phyloP scores from a whole-genome alignment of 2,329 filamentous ascomycete species.

The Colletotrichum australisinense region DNA sequence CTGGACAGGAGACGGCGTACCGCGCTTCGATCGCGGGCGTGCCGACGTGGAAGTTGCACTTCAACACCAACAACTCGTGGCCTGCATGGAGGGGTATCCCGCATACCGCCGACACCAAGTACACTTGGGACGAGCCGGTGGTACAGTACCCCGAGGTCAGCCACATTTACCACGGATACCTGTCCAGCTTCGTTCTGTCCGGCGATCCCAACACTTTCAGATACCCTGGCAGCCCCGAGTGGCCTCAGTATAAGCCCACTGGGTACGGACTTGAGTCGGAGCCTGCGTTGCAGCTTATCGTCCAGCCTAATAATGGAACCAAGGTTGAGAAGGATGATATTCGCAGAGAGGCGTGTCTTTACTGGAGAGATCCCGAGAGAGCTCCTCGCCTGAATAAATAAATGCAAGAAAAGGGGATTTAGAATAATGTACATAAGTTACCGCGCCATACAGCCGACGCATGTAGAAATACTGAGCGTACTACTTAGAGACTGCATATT shows the following conservation, averaged over 20 bases:
- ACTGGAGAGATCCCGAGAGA: conserved; percentile 49
- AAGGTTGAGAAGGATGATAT: conserved; percentile 47
- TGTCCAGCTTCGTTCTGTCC: conserved; percentile 77
- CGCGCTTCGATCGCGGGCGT: conserved; percentile 74
- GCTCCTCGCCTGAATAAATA: conserved; percentile 49
- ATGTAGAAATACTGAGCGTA: too few species aligned
- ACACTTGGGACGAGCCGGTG: conserved; percentile 49
- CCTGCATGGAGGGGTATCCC: conserved; percentile 70
- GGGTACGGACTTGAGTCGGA: conserved; percentile 40
- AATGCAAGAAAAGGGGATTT: not conserved
- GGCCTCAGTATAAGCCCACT: conserved; percentile 41
- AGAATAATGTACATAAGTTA: not conserved
- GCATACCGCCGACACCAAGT: conserved; percentile 49
- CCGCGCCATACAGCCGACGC: not conserved
- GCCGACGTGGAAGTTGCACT: conserved; percentile 81
- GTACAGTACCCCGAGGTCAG: conserved; percentile 50
- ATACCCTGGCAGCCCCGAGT: conserved; percentile 35
- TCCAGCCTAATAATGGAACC: conserved; percentile 44
- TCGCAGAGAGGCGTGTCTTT: conserved; percentile 46
- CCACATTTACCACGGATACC: conserved; percentile 64
- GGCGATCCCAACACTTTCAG: conserved; percentile 73
- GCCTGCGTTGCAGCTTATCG: conserved; percentile 45
- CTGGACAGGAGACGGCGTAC: conserved; percentile 59
- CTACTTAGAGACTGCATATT: too few species aligned
- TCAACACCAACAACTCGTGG: conserved; percentile 73